phyloP scores from a whole-genome alignment of 139 green algal genomes.

The Pseudopediastrum boryanum region DNA sequence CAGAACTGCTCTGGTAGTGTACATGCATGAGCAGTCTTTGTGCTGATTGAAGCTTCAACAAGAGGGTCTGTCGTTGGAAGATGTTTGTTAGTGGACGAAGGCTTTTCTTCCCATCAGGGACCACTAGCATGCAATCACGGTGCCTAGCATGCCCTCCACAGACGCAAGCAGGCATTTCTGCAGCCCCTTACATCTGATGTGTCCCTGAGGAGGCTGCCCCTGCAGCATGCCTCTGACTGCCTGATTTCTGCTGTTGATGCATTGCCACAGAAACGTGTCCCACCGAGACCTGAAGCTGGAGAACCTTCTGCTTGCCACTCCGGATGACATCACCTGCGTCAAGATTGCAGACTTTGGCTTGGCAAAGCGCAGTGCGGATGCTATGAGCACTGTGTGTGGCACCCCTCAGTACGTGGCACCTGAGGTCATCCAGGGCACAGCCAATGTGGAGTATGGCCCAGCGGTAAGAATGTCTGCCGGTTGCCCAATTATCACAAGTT shows the following conservation, averaged over 20 bases:
- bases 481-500: no score
- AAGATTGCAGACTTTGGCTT: slow-evolving; percentile 92
- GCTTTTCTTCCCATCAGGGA: no score
- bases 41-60: no score
- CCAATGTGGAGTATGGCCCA: slow-evolving; percentile 46
- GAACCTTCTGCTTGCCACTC: slow-evolving; percentile 86
- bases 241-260: not conserved
- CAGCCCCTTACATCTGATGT: not conserved
- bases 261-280: slow-evolving; percentile 62
- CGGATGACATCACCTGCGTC: slow-evolving; percentile 67
- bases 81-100: no score
- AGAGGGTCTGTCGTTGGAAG: no score
- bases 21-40: no score
- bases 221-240: not conserved
- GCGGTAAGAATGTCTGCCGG: slow-evolving; percentile 39
- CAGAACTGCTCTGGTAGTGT: no score
- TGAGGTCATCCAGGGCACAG: slow-evolving; percentile 81
- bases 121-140: no score
- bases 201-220: not conserved
- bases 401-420: slow-evolving; percentile 94
- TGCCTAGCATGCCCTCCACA: no score
- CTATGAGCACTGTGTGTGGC: slow-evolving; percentile 86
- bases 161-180: no score
- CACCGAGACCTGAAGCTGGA: slow-evolving; percentile 96
- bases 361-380: slow-evolving; percentile 66